Evolutionary conservation across 1,139 yeast species (phyloP).

Genomic region (Waltiozyma sp.): DNA sequence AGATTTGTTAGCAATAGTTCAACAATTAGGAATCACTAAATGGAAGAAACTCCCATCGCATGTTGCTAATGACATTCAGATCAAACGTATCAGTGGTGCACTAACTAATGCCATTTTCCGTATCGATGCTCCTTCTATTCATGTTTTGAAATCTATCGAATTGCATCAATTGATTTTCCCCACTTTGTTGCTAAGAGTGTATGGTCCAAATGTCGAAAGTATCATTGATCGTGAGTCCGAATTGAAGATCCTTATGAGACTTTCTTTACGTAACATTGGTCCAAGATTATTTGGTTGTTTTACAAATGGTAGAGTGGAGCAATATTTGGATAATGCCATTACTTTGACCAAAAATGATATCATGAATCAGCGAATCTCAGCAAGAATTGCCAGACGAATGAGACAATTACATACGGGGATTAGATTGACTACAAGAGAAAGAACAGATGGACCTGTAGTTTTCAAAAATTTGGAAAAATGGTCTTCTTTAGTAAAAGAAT

Average conservation of each 20-base stretch:
- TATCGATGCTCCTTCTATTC: constrained; percentile 27
- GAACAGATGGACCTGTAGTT: constrained; percentile 45
- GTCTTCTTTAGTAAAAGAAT: constrained; percentile 44
- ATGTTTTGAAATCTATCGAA: constrained; percentile 25
- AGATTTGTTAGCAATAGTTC: constrained; percentile 60
- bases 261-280: constrained; percentile 73
- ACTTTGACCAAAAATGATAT: constrained; percentile 67
- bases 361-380: constrained; percentile 63
- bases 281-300: constrained; percentile 85
- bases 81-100: constrained; percentile 78
- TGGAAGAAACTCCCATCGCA: constrained; percentile 46
- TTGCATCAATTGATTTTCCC: constrained; percentile 20
- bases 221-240: constrained; percentile 83
- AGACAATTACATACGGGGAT: constrained; percentile 83
- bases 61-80: constrained; percentile 28
- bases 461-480: constrained; percentile 71
- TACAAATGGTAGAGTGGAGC: constrained; percentile 85
- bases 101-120: constrained; percentile 83
- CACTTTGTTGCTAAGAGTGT: constrained; percentile 59
- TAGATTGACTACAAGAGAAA: constrained; percentile 44
- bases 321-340: constrained; percentile 69
- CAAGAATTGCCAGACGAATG: constrained; percentile 92
- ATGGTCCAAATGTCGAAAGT: constrained; percentile 84
- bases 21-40: constrained; percentile 55
- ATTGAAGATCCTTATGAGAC: constrained; percentile 57